Percentiles rank a stretch among this genome's conserved stretches.
Evolutionary conservation across 2,329 filamentous ascomycete genomes (phyloP).

Genomic region (Akanthomyces dipterigenus): DNA sequence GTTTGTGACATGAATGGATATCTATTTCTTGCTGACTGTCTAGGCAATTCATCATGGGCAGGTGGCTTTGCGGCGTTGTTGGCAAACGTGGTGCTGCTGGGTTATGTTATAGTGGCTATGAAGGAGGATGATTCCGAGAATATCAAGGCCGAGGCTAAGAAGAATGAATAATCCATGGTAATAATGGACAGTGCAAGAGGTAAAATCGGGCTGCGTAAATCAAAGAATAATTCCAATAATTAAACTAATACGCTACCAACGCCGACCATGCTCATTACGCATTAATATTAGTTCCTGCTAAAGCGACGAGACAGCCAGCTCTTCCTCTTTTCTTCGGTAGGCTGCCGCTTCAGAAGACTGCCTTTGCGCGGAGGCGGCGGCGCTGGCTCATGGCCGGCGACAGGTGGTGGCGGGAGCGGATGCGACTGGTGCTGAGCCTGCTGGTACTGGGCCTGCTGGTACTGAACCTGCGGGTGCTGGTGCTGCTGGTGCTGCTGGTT

Average conservation of each 20-base stretch:
- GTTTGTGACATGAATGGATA: constrained; percentile 15
- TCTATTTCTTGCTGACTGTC: constrained; percentile 9
- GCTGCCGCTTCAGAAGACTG: constrained; percentile 22
- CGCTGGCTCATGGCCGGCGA: constrained; percentile 14
- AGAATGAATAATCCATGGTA: constrained; percentile 35
- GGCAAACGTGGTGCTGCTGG: constrained; percentile 84
- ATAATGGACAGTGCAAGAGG: neutral
- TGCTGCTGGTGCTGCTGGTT: constrained; percentile 13
- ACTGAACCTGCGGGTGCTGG: too few species aligned
- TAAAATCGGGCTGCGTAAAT: neutral
- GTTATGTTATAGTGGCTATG: constrained; percentile 89
- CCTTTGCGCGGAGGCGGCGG: constrained; percentile 23
- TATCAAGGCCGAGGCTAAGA: constrained; percentile 36
- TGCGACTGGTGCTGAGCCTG: constrained; percentile 14
- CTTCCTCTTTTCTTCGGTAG: constrained; percentile 64
- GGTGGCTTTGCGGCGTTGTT: constrained; percentile 80
- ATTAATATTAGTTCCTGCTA: constrained; percentile 47
- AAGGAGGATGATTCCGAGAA: constrained; percentile 64
- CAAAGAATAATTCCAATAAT: constrained; percentile 11
- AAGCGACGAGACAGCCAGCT: constrained; percentile 84
- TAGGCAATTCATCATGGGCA: constrained; percentile 83
- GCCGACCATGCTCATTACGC: constrained; percentile 21
- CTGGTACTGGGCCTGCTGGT: neutral
- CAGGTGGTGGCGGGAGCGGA: constrained; percentile 21
- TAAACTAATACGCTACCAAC: constrained; percentile 20